A percentile compares a stretch with the other conserved stretches of the same genome.
These are phyloP conservation scores for Lycium ferocissimum DNA, from an alignment of 257 asterid species.

Conservation along the genomic window DNA sequence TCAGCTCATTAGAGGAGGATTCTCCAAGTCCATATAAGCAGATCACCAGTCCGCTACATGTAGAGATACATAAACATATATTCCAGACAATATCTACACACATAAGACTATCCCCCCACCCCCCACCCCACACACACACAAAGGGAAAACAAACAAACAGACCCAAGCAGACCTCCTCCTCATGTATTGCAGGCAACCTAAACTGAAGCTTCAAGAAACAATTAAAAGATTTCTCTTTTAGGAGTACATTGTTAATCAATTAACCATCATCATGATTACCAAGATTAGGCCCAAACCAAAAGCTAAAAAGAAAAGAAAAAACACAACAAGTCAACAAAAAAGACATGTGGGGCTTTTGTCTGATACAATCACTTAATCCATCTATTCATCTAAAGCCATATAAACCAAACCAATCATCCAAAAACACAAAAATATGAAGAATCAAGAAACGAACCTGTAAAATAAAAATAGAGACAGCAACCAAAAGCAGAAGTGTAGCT, in stretches of 20 bases:
- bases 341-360: background rate
- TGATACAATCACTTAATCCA: background rate
- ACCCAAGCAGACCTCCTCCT: background rate
- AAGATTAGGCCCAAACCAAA: background rate
- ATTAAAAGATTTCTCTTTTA: background rate
- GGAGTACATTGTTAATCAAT: conserved; percentile 2
- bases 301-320: background rate
- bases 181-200: conserved; percentile 9
- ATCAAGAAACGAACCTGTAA: conserved; percentile 5
- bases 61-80: background rate
- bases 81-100: background rate
- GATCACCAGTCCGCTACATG: background rate
- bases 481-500: background rate
- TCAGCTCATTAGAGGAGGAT: too few species aligned
- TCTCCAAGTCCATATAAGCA: too few species aligned
- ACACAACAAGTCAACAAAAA: background rate
- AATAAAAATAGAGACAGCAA: background rate
- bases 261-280: background rate
- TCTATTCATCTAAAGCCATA: conserved; percentile 10
- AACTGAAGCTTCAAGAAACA: background rate
- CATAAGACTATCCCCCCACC: background rate
- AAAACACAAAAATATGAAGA: background rate
- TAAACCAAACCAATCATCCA: background rate
- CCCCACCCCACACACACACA: background rate
- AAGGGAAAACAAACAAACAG: background rate